Conservation (phyloP, 1,284 basidiomycete species). For the Tremellales sp. region DNA sequence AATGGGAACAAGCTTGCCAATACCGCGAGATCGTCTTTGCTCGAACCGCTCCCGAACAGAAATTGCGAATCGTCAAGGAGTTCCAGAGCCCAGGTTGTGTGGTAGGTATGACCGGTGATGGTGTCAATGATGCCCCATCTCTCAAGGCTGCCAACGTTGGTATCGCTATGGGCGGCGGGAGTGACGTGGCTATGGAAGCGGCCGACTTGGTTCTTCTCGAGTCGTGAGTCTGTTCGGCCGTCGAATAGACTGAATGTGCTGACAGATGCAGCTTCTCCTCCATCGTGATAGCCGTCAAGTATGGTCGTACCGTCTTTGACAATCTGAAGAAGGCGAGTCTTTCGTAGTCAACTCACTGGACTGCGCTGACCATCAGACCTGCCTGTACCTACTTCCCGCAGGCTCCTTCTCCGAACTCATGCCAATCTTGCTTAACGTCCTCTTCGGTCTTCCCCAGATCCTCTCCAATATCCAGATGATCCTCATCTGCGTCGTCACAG, state of each 20-base stretch:
- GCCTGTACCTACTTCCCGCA: constrained; percentile 48
- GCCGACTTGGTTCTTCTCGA: constrained; percentile 48
- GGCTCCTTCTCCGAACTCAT: constrained; percentile 63
- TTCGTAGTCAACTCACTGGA: no score
- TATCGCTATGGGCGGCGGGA: constrained; percentile 52
- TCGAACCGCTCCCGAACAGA: constrained; percentile 68
- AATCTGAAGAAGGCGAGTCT: constrained; percentile 57
- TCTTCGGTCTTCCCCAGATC: constrained; percentile 55
- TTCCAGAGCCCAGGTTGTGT: constrained; percentile 56
- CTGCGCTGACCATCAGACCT: constrained; percentile 19
- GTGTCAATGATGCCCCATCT: constrained; percentile 64
- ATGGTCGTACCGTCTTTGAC: constrained; percentile 64
- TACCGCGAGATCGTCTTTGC: constrained; percentile 70
- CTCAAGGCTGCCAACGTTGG: constrained; percentile 55
- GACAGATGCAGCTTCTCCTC: constrained; percentile 35
- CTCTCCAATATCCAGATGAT: constrained; percentile 55
- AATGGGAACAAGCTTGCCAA: constrained; percentile 56
- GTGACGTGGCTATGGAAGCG: constrained; percentile 50
- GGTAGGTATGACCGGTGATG: constrained; percentile 63
- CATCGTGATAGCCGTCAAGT: constrained; percentile 51
- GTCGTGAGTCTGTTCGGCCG: constrained; percentile 11
- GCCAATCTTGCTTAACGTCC: constrained; percentile 58
- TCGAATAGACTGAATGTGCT: neutral
- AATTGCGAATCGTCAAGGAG: constrained; percentile 63
- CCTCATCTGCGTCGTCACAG: constrained; percentile 60